Conservation (phyloP, 306 rosid genomes). For the Prunus mongolica region DNA sequence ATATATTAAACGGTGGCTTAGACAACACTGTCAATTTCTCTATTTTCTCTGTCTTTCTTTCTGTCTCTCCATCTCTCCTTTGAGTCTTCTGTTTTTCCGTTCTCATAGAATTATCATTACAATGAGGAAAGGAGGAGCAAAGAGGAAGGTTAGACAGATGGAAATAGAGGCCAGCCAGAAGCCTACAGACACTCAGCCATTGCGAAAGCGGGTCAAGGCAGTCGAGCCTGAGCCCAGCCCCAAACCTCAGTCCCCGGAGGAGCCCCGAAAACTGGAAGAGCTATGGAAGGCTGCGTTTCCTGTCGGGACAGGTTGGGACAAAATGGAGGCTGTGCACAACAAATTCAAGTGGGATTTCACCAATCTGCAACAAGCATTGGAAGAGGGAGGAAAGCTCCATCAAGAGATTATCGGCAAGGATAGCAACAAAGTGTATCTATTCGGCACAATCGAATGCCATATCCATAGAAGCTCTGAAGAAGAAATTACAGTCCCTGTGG, state of each 20-base stretch:
- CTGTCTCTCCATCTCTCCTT: neutral
- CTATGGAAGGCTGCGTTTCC: constrained; percentile 39
- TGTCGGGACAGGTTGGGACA: constrained; percentile 43
- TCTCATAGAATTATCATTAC: neutral
- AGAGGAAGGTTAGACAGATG: constrained; percentile 39
- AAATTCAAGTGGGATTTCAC: constrained; percentile 38
- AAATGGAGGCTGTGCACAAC: constrained; percentile 30
- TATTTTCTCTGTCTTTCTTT: no score
- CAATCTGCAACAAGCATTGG: constrained; percentile 52
- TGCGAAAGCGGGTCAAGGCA: neutral
- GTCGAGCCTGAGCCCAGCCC: neutral
- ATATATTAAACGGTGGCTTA: no score
- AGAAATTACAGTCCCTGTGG: neutral
- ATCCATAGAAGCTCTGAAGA: neutral
- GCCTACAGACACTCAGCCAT: neutral
- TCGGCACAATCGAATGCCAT: constrained; percentile 27
- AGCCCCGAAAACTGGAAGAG: constrained; percentile 38
- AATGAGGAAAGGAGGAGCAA: constrained; percentile 29
- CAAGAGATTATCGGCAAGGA: neutral
- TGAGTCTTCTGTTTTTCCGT: neutral
- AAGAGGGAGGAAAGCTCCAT: constrained; percentile 57
- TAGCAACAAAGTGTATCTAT: constrained; percentile 57
- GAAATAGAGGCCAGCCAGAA: constrained; percentile 22
- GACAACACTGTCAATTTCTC: no score
- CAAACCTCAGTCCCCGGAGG: constrained; percentile 26